A percentile compares a stretch with the other conserved stretches of the same genome.
Evolutionary conservation across 306 rosid genomes (phyloP).

Genomic region (Styphnolobium japonicum): DNA sequence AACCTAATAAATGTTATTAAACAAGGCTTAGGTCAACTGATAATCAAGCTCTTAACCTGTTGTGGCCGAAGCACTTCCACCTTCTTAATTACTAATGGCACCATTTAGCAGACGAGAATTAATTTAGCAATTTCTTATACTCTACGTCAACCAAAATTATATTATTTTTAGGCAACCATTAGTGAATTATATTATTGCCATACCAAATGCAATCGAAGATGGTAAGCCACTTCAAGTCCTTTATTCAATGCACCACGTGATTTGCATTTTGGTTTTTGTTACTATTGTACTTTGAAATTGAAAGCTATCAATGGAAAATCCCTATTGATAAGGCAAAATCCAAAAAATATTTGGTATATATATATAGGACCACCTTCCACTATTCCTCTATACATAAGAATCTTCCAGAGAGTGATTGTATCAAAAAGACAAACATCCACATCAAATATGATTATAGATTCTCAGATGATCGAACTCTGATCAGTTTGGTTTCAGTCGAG

Average conservation of each 20-base stretch:
- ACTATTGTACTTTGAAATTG: neutral
- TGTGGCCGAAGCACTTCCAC: slow-evolving; percentile 24
- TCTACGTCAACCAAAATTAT: neutral
- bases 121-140: neutral
- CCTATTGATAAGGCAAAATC: neutral
- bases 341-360: neutral
- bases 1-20: neutral
- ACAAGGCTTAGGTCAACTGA: neutral
- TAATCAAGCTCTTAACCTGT: neutral
- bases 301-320: neutral
- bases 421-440: no score
- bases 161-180: neutral
- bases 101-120: neutral
- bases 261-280: neutral
- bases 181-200: neutral
- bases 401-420: neutral
- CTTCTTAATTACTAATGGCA: neutral
- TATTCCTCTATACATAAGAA: neutral
- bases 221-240: neutral
- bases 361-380: neutral
- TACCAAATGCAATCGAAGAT: neutral
- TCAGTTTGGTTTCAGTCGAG: neutral
- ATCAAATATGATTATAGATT: no score
- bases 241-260: slow-evolving; percentile 25
- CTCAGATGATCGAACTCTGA: no score